Conservation (phyloP, 2,329 filamentous ascomycete species). For the Fusarium musae region DNA sequence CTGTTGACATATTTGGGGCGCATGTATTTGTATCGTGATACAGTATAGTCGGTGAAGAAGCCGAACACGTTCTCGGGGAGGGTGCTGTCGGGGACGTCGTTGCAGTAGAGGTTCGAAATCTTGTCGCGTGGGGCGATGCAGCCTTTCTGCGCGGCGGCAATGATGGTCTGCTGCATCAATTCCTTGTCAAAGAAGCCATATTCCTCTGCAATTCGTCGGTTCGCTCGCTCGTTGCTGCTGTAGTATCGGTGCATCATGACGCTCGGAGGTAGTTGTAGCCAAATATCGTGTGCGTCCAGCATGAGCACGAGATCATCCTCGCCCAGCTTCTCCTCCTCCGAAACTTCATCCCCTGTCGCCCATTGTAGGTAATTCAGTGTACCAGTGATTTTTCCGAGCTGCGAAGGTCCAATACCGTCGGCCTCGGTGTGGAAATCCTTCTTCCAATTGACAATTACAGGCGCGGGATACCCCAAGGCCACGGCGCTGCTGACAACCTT, state of each 20-base stretch:
- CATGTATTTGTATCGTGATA: conserved; percentile 31
- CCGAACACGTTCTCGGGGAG: conserved; percentile 39
- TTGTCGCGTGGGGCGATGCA: conserved; percentile 40
- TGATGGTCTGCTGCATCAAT: conserved; percentile 41
- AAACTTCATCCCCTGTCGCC: conserved; percentile 23
- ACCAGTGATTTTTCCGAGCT: conserved; percentile 46
- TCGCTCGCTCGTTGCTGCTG: conserved; percentile 36
- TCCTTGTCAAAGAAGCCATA: conserved; percentile 31
- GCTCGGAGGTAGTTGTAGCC: conserved; percentile 46
- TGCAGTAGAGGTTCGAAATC: conserved; percentile 42
- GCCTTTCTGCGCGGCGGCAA: conserved; percentile 41
- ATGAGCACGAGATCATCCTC: conserved; percentile 46
- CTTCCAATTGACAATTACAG: conserved; percentile 48
- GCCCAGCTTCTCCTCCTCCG: conserved; percentile 29
- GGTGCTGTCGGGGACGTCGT: conserved; percentile 39
- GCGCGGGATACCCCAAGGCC: conserved; percentile 45
- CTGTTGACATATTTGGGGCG: conserved; percentile 48
- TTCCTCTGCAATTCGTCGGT: conserved; percentile 31
- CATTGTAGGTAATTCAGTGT: conserved; percentile 45
- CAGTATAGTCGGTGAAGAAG: conserved; percentile 35
- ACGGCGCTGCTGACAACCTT: conserved; percentile 45
- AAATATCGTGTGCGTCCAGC: conserved; percentile 48
- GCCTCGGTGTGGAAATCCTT: conserved; percentile 40
- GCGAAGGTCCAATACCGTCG: conserved; percentile 41
- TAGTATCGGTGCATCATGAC: conserved; percentile 45